Base-by-base conservation (phyloP, 2,329 filamentous ascomycete species). In the Bipolaris gigantea region DNA sequence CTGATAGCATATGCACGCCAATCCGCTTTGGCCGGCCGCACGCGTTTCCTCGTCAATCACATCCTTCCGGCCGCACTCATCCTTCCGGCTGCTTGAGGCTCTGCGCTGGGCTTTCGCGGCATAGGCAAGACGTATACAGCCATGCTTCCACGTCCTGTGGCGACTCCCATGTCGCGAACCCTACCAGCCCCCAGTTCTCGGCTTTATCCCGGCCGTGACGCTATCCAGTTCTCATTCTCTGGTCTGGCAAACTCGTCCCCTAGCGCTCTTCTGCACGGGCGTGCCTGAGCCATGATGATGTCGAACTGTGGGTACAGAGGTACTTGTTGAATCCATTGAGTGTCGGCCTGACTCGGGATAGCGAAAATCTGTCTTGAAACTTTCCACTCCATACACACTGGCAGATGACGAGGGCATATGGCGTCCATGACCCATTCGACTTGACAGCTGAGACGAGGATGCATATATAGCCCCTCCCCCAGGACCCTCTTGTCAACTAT, bases 391-490 rank as follows among this genome's bases (percentile, higher is more conserved):
- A 48, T n/a, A n/a, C n/a, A 53, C 39, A 56, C 55, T 59, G 56
- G 55, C 52, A 54, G 54, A 51, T 53, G 41, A 64, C 63, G 61
- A 64, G 57, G 62, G 54, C 56, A 60, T 62, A 58, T 55, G 63
- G 60, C 55, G 23, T 42, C 30, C 9, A 25, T 13, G 8, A 25
- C 13, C 18, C 10, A 25, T 52, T 13, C 34, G 33, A 36, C 36
- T 18, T 27, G 18, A 48, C 30, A 47, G 9, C 33, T 50, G 43
- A 51, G 48, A 53, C 56, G 50, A 46, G 56, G 60, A 63, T 67
- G 66, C 66, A 67, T 67, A 67, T 67, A 67, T 66, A 66, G 60
- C 50, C 30, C 46, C 52, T 59, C 46, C 61, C 63, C 61, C 62
- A 57, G 48, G 60, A 66, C 60, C 61, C 60, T 61, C 59, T 39